These are phyloP conservation scores for Suaeda aralocaspica DNA, from an alignment of 148 eudicot genomes.

Conservation along the genomic window DNA sequence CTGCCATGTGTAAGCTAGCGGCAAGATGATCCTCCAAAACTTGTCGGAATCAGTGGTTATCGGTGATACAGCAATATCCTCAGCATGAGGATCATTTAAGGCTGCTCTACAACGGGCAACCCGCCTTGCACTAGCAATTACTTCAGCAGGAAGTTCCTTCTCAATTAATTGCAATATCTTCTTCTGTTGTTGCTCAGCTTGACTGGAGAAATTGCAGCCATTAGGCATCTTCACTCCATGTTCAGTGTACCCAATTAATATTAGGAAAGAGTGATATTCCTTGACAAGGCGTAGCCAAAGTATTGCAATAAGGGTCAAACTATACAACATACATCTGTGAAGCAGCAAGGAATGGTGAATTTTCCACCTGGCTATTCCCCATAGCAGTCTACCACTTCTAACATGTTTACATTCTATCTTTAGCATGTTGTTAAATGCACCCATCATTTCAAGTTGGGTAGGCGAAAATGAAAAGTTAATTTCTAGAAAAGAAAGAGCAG, in stretches of 20 bases:
- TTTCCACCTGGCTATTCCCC: constrained; percentile 68
- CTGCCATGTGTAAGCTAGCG: constrained; percentile 42
- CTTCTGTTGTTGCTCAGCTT: constrained; percentile 46
- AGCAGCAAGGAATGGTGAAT: constrained; percentile 39
- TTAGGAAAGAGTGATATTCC: constrained; percentile 52
- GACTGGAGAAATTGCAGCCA: constrained; percentile 27
- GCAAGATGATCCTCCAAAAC: constrained; percentile 33
- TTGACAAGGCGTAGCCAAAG: constrained; percentile 56
- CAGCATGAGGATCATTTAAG: constrained; percentile 19
- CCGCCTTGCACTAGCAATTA: constrained; percentile 63
- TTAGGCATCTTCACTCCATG: constrained; percentile 37
- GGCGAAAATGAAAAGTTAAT: constrained; percentile 56
- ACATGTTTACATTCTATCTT: constrained; percentile 28
- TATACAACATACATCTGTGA: constrained; percentile 39
- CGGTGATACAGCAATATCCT: constrained; percentile 16
- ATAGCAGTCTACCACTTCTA: constrained; percentile 73
- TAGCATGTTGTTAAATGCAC: constrained; percentile 34
- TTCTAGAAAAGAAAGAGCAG: constrained; percentile 46
- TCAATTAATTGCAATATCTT: constrained; percentile 61
- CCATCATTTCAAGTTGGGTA: constrained; percentile 38
- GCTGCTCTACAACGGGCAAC: constrained; percentile 55
- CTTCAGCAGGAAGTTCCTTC: constrained; percentile 62
- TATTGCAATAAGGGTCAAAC: constrained; percentile 40
- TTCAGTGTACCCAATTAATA: constrained; percentile 55
- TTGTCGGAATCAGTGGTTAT: constrained; percentile 19